Base-by-base conservation (phyloP, 176 grass and related monocot genomes). In the Juncus effusus region DNA sequence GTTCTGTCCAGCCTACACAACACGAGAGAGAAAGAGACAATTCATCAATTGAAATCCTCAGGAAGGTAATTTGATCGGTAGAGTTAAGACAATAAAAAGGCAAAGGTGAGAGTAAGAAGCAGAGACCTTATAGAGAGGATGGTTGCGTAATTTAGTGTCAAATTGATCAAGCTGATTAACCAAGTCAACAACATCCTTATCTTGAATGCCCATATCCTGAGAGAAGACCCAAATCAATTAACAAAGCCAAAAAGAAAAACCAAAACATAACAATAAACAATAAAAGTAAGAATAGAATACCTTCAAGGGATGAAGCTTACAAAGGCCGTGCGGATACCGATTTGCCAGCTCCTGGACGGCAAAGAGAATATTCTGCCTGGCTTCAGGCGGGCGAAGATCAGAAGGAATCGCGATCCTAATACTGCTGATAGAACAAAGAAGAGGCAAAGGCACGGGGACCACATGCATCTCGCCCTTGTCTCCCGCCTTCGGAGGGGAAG, bases 391-490 rank as follows among this genome's bases (percentile, higher is more conserved):
- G 3, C 88, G 85, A 58, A 99, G 78, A 57, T 99, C 94, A 54
- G 94, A 70, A 78, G 94, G 88, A 66, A 99, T 99, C 82, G 72
- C 87, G 76, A 99, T 99, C 79, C 94, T 84, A 60, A 99, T 60
- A 60, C 94, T 99, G 80, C 94, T 93, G 39, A 99, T 68, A 74
- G 82, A 75, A 80, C 78, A 89, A 45, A 93, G 63, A 59, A 99
- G 63, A 72, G 80, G 85, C 64, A 99, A 86, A 62, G 94, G 94
- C 54, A 99, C 94, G 69, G 94, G 88, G 56, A 99, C 94, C 94
- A 99, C 88, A 63, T 90, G 88, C 94, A 99, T 93, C 79, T 99
- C 94, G 3, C 94, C 88, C 80, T 82, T 99, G 70, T 99, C 94
- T 50, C 88, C 85, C 39, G 78, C 65, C 54, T 69, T 80, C 61